Percentiles rank a stretch among this genome's conserved stretches.
Evolutionary conservation across 768 basidiomycete genomes (phyloP).

Genomic region (Naganishia onofrii): DNA sequence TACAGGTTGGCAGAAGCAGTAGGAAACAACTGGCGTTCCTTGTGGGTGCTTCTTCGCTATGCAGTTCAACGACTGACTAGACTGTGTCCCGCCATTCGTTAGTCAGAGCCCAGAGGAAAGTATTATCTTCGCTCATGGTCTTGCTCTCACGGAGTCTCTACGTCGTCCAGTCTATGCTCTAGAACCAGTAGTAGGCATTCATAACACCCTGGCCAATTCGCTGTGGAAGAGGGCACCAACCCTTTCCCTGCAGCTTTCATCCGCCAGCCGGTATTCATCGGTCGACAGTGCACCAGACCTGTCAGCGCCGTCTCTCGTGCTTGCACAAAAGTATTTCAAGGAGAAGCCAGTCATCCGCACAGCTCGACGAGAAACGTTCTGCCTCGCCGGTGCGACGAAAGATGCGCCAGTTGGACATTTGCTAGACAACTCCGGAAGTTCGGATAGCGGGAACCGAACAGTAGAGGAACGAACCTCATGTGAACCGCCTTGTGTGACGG

Average conservation of each 20-base stretch:
- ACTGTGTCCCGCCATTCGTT: neutral
- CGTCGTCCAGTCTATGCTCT: neutral
- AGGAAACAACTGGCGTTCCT: no score
- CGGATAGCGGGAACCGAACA: neutral
- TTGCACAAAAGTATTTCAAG: neutral
- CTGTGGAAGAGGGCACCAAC: slow-evolving; percentile 1
- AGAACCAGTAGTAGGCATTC: neutral
- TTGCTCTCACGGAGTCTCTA: neutral
- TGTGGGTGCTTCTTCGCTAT: no score
- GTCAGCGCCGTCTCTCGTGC: neutral
- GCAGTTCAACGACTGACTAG: neutral
- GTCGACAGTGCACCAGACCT: neutral
- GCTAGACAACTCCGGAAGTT: neutral
- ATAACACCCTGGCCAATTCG: neutral
- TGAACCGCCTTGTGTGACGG: neutral
- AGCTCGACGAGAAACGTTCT: slow-evolving; percentile 18
- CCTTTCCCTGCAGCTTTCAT: neutral
- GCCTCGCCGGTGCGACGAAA: neutral
- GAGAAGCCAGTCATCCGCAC: slow-evolving; percentile 5
- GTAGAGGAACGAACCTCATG: neutral
- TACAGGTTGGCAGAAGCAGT: neutral
- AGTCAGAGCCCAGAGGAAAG: neutral
- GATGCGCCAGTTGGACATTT: neutral
- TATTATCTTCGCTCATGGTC: neutral
- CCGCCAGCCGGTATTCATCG: neutral